Evolutionary conservation across 176 grass and related monocot genomes (phyloP), one percentile per base, ranked within the genome.

Genomic region (Triticum turgidum): DNA sequence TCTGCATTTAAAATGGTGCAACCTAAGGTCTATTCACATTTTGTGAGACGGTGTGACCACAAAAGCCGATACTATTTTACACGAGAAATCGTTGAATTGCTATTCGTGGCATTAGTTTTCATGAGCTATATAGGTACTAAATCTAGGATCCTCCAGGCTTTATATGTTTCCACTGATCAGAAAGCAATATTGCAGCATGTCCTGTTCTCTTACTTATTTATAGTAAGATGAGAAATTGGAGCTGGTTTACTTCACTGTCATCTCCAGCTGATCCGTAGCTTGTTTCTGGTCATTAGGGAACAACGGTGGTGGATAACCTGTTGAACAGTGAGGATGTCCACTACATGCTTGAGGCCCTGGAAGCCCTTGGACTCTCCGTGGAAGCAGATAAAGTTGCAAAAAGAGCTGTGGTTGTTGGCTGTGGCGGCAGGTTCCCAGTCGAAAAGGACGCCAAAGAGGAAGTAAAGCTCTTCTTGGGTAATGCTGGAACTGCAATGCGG

Each of bases 341-440:
- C 85, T 99, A 99, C 83, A 99, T 99, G 97, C 97, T 99, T 6
- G 97, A 85, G 87, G 97, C 97, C 35, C 80, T 99, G 85, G 96
- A 89, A 80, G 89, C 89, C 59, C 97, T 99, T 7, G 97, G 97
- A 0, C 92, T 99, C 44, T 85, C 92, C 8, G 97, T 99, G 61
- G 90, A 91, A 83, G 92, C 91, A 24, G 97, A 99, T 79, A 92
- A 84, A 85, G 87, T 42, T 69, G 90, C 94, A 11, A 99, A 99
- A 84, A 91, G 94, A 79, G 94, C 97, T 37, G 81, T 89, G 25
- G 87, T 99, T 77, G 90, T 63, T 66, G 97, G 97, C 47, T 96
- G 92, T 54, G 89, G 85, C 5, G 97, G 97, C 20, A 88, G 86
- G 76, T 99, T 99, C 71, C 97, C 97, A 0, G 73, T 81, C 6